Conservation (phyloP, 2,329 filamentous ascomycete species). For the Knufia fluminis region DNA sequence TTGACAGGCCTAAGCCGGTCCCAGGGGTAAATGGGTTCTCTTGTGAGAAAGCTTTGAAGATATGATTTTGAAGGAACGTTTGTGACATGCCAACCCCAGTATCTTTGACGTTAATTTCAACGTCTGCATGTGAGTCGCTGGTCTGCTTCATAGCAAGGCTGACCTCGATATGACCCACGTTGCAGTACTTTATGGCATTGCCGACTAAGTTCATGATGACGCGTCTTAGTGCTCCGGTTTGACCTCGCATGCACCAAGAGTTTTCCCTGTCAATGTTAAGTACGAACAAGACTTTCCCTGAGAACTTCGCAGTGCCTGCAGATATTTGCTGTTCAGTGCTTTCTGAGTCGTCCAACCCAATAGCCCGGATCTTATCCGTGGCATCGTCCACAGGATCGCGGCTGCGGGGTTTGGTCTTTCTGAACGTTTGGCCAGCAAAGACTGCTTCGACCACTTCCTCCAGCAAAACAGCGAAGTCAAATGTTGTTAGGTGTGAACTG, state of each 20-base stretch:
- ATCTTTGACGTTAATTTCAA: conserved; percentile 24
- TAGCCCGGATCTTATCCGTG: background rate
- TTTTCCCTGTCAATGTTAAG: conserved; percentile 36
- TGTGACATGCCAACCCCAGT: conserved; percentile 26
- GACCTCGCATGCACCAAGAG: conserved; percentile 37
- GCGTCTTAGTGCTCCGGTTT: conserved; percentile 39
- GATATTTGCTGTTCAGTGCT: conserved; percentile 7
- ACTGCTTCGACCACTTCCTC: conserved; percentile 50
- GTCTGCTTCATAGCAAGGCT: conserved; percentile 26
- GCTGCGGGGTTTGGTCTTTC: conserved; percentile 2
- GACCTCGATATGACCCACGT: conserved; percentile 33
- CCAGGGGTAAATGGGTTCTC: conserved; percentile 48
- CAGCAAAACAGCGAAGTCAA: conserved; percentile 38
- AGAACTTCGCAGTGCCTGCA: conserved; percentile 6
- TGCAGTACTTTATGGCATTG: conserved; percentile 42
- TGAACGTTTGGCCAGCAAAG: conserved; percentile 35
- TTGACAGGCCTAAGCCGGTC: conserved; percentile 51
- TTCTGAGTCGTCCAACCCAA: conserved; percentile 1
- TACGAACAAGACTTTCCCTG: conserved; percentile 28
- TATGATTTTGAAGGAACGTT: conserved; percentile 21
- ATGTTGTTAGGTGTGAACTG: background rate
- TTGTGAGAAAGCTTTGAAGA: conserved; percentile 52
- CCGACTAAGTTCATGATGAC: conserved; percentile 42
- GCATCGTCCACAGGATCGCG: background rate
- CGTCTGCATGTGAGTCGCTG: conserved; percentile 11